Evolutionary conservation across 2,329 filamentous ascomycete species (phyloP), one percentile per base, ranked within the genome.

Genomic region (Leptographium lundbergii): DNA sequence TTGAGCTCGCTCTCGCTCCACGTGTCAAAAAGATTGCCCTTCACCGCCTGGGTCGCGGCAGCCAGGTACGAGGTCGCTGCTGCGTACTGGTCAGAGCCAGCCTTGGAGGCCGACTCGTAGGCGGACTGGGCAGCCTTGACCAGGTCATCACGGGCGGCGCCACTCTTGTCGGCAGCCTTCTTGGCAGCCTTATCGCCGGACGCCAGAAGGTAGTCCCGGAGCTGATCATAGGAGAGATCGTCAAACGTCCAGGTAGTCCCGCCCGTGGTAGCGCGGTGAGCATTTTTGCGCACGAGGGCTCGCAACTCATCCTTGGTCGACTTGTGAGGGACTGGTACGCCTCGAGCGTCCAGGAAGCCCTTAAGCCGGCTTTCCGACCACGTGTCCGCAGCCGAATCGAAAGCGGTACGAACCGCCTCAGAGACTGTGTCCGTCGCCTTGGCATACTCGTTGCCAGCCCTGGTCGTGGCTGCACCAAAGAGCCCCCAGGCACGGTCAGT

Each of bases 361-460:
- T 92, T 92, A 48, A 92, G 78, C 22, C 87, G 84, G 66, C 81
- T 89, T 45, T 91, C 83, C 4, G 87, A 88, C 88, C 88, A 92
- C 1, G 75, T 74, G 27, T 74, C 71, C 57, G 85, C 72, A 7
- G 79, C 84, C 42, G 74, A 66, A 68, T 89, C 77, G 69, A 91
- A 92, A 0, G 81, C 81, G 62, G 88, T 81, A 52, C 86, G 80
- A 4, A 75, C 77, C 64, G 82, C 84, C 42, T 84, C 70, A 11
- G 77, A 77, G 1, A 80, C 85, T 66, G 82, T 79, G 60, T 90
- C 81, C 5, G 89, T 92, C 10, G 89, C 89, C 69, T 85, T 81
- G 58, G 88, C 84, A 66, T 82, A 92, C 67, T 89, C 74, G 69
- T 94, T 92, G 60, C 85, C 84, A 55, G 87, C 89, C 61, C 79